Base-by-base conservation (phyloP, 2,329 filamentous ascomycete species). In the Trichoderma sp. region DNA sequence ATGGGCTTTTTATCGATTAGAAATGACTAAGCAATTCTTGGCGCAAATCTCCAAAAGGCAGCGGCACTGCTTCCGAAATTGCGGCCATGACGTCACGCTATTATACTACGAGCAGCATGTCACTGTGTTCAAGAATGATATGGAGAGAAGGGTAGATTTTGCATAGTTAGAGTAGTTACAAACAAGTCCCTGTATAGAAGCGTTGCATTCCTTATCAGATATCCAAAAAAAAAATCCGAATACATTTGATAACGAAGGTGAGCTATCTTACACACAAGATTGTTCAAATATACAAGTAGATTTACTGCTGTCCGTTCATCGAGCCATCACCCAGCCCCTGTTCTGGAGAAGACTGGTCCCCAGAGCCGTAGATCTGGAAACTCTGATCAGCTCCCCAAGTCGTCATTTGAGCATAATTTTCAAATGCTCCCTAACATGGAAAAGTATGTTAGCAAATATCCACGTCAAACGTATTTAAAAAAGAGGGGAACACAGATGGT, bases 361-460 rank as follows among this genome's bases (percentile, higher is more conserved):
- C 76, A 16, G 71, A 71, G 14, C 77, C 79, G 71, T 87, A 87
- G 71, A 87, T 83, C 65, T 84, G 83, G 72, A 87, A 86, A 19
- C 82, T 81, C 68, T 85, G 83, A 37, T 87, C 85, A 3, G 81
- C 78, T 31, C 82, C 84, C 81, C 85, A 88, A 53, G 82, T 83
- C 16, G 84, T 82, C 74, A 79, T 77, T 70, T 89, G 87, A 0
- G 86, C 83, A 71, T 85, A 88, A 63, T 83, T 87, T 70, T 89
- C 86, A 59, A 89, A 85, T 14, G 85, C 83, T 55, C 84, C 83
- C 87, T 88, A 64, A 43, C 35, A 10, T 40, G 24, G 33, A 14
- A 49, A 31, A 4, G 11, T 72, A 14, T 8, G 40, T 80, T 70
- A 82, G 77, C 68, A 68, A 70, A 5, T 27, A 58, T 55, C 47